Base-by-base conservation (phyloP, 1,284 basidiomycete genomes). In the Termitomyces sp. region DNA sequence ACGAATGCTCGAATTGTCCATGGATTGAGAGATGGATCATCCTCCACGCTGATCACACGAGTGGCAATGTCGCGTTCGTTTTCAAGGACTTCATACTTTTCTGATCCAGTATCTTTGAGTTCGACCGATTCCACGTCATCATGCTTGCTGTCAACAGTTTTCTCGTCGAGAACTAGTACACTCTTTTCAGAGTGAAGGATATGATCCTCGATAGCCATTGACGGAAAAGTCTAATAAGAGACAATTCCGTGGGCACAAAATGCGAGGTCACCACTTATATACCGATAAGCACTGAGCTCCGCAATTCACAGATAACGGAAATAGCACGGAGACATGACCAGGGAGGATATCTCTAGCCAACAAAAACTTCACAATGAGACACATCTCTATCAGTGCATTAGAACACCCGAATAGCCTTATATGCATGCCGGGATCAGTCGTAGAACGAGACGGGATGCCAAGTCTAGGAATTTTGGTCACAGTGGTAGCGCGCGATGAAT, bases 1-100 rank as follows among this genome's bases (percentile, higher is more conserved):
- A 86, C 73, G 55, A 82, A 73, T 1, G 76, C 70, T 4, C 84
- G 74, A 56, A 86, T 73, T 0, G 85, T 86, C 72, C 80, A 79
- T 4, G 77, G 77, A 36, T 78, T 83, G 34, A 83, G 70, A 0
- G 71, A 68, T 0, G 80, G 78, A 58, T 86, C 81, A 56, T 86
- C 84, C 8, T 76, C 68, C 1, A 81, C 64, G 0, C 74, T 77
- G 52, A 85, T 76, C 52, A 85, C 69, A 66, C 78, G 68, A 0
- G 78, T 80, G 38, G 69, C 77, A 38, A 82, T 73, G 54, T 81
- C 80, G 38, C 75, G 70, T 57, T 76, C 77, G 57, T 68, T 68
- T 41, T 71, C 61, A 13, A 80, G 69, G 24, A 79, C 71, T 1
- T 59, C 53, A 41, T 65, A 64, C 36, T 70, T 68, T 43, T 61